Base-by-base conservation (phyloP, 306 rosid species). In the Vigna radiata region DNA sequence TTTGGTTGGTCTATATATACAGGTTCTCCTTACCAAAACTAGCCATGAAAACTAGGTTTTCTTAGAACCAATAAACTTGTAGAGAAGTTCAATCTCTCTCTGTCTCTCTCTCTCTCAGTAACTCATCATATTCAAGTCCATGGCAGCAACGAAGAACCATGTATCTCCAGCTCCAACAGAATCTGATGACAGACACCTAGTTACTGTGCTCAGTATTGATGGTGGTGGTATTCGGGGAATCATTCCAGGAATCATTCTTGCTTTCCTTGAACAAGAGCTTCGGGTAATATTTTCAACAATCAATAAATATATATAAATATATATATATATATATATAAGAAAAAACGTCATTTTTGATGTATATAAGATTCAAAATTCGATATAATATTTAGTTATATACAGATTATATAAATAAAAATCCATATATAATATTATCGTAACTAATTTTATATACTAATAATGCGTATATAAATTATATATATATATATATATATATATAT, bases 191-290 rank as follows among this genome's bases (percentile, higher is more conserved):
- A 88, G 86, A 73, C 78, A 85, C 70, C 43, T 85, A 1, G 77
- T 85, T 54, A 89, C 93, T 0, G 54, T 89, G 52, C 91, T 89
- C 6, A 87, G 89, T 75, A 79, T 87, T 15, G 91, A 89, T 19
- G 93, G 93, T 6, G 93, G 93, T 8, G 93, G 91, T 13, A 83
- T 89, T 0, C 75, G 89, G 74, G 91, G 93, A 73, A 37, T 87
- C 27, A 25, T 25, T 25, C 27, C 27, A 25, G 27, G 27, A 25
- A 25, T 25, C 13, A 70, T 89, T 0, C 91, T 87, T 48, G 72
- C 17, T 33, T 82, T 79, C 73, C 73, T 87, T 0, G 91, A 89
- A 72, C 70, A 86, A 13, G 87, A 85, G 56, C 88, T 89, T 77
- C 93, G 87, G 91, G 92, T 85, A 67, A 17, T 56, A 55, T 41